A percentile compares a stretch with the other conserved stretches of the same genome.
phyloP scores from a whole-genome alignment of 768 basidiomycete species.

The Termitomyces sp. region DNA sequence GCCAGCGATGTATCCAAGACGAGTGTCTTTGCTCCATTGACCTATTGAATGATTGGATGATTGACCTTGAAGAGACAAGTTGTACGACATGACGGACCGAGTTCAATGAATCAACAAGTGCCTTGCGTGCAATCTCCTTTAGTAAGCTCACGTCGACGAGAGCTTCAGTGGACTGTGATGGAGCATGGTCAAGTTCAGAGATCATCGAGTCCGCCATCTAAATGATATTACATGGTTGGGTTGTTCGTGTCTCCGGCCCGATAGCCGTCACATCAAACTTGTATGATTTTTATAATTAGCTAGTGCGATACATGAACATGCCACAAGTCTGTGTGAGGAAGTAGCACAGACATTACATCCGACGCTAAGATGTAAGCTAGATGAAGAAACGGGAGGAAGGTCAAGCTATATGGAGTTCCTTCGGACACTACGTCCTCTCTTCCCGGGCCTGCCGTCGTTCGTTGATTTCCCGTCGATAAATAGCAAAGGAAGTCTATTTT shows the following conservation, averaged over 20 bases:
- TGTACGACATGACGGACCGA: slow-evolving; percentile 44
- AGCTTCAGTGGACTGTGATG: slow-evolving; percentile 27
- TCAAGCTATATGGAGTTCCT: slow-evolving; percentile 66
- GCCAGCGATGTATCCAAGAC: slow-evolving; percentile 87
- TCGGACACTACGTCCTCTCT: slow-evolving; percentile 72
- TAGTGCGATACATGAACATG: not conserved
- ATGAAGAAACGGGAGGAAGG: not conserved
- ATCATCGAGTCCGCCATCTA: slow-evolving; percentile 10
- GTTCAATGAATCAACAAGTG: slow-evolving; percentile 82
- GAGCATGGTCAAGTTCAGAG: slow-evolving; percentile 8
- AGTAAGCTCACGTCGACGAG: slow-evolving; percentile 57
- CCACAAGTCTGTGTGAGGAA: not conserved
- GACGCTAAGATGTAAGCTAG: not conserved
- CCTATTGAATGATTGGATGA: slow-evolving; percentile 34
- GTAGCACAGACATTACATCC: not conserved
- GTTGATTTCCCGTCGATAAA: slow-evolving; percentile 56
- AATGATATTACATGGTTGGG: not conserved
- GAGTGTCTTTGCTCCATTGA: slow-evolving; percentile 92
- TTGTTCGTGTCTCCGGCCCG: slow-evolving; percentile 3
- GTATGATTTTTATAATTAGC: not conserved
- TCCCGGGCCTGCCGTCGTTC: slow-evolving; percentile 34
- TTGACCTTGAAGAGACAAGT: not conserved
- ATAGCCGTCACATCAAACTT: not conserved
- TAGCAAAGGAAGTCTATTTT: slow-evolving; percentile 78
- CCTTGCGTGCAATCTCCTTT: slow-evolving; percentile 75